A percentile compares a stretch with the other conserved stretches of the same genome.
Conservation (phyloP, 2,329 filamentous ascomycete genomes). For the Talaromyces marneffei region DNA sequence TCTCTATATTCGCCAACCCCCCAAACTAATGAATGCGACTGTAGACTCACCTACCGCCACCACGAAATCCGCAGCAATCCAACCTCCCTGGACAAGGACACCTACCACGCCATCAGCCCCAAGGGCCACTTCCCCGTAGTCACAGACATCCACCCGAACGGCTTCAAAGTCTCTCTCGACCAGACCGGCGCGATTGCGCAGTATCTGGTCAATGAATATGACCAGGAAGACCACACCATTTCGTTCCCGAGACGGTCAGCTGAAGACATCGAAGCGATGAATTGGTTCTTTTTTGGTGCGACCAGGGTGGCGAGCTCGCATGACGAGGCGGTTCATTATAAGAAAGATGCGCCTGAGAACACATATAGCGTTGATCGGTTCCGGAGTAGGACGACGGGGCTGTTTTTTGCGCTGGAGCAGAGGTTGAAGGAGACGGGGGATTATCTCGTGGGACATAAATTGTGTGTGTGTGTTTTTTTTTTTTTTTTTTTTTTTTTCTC, state of each 20-base stretch:
- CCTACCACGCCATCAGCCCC: not conserved
- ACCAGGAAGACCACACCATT: not conserved
- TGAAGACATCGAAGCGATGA: not conserved
- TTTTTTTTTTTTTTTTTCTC: too few species aligned
- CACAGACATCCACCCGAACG: not conserved
- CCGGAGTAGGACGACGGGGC: not conserved
- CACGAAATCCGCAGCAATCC: not conserved
- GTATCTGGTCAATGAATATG: not conserved
- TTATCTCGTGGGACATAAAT: slow-evolving; percentile 6
- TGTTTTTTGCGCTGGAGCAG: not conserved
- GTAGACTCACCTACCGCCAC: not conserved
- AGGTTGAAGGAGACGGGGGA: not conserved
- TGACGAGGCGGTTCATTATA: not conserved
- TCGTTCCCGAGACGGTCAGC: not conserved
- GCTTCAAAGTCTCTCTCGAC: not conserved
- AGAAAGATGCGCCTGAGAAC: not conserved
- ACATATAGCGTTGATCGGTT: not conserved
- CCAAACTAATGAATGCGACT: not conserved
- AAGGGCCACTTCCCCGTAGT: not conserved
- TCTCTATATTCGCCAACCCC: not conserved
- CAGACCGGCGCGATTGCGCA: not conserved
- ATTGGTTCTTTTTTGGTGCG: not conserved
- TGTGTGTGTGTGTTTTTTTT: too few species aligned
- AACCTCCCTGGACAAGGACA: not conserved
- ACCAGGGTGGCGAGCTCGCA: not conserved